Conservation (phyloP, 2,329 filamentous ascomycete species). For the Fusarium pininemorale region DNA sequence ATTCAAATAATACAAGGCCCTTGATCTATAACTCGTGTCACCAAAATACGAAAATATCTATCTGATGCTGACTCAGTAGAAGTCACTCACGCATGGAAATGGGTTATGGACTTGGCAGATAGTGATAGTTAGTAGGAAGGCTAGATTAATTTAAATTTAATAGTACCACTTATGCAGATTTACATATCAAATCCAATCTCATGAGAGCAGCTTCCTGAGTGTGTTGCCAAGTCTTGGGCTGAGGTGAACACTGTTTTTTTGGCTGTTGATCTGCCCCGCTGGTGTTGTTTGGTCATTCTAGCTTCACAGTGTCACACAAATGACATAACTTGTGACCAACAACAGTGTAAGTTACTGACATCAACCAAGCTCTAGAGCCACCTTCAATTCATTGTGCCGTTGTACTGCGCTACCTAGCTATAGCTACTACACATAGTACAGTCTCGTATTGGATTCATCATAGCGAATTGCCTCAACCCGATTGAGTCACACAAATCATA, state of each 20-base stretch:
- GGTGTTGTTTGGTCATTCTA: slow-evolving; percentile 17
- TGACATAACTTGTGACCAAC: slow-evolving; percentile 17
- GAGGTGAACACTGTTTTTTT: background rate
- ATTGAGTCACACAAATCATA: slow-evolving; percentile 6
- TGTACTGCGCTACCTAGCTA: background rate
- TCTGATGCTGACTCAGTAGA: background rate
- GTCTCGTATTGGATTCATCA: background rate
- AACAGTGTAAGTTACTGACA: background rate
- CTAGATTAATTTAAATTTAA: background rate
- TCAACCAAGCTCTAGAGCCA: background rate
- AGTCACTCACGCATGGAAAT: background rate
- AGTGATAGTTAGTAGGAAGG: background rate
- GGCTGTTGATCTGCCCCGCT: slow-evolving; percentile 24
- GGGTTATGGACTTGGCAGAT: background rate
- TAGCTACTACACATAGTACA: background rate
- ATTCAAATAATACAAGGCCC: background rate
- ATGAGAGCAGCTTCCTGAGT: background rate
- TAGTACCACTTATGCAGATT: background rate
- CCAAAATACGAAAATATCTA: background rate
- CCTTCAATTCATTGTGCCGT: background rate
- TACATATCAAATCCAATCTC: background rate
- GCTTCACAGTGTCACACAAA: slow-evolving; percentile 18
- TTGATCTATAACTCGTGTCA: background rate
- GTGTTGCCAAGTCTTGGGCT: background rate
- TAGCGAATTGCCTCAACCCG: slow-evolving; percentile 3